Percentiles rank a stretch among this genome's conserved stretches.
Conservation (phyloP, 192 early-diverging fungal genomes). For the Backusella liffmaniae region DNA sequence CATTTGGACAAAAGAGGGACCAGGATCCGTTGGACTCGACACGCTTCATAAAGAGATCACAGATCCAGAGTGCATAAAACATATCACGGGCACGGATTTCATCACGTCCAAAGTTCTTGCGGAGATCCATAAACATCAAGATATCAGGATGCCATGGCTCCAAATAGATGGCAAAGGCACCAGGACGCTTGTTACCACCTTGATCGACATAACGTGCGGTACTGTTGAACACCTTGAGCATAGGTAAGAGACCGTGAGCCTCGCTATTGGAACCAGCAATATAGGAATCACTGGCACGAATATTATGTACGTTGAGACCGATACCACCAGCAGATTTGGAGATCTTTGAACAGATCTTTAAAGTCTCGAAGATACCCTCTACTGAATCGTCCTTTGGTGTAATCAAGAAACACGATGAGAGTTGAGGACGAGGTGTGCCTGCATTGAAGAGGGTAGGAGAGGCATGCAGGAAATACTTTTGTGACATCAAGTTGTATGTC, state of each 20-base stretch:
- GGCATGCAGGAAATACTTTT: constrained; percentile 95
- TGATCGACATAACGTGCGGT: constrained; percentile 99
- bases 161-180: constrained; percentile 98
- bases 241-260: constrained; percentile 97
- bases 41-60: constrained; percentile 97
- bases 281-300: constrained; percentile 91
- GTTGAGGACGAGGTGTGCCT: constrained; percentile 93
- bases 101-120: constrained; percentile 98
- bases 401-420: constrained; percentile 93
- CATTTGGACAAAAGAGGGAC: constrained; percentile 93
- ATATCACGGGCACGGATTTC: constrained; percentile 95
- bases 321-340: constrained; percentile 98
- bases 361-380: constrained; percentile 97
- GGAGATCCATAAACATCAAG: constrained; percentile 92
- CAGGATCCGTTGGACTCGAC: constrained; percentile 92
- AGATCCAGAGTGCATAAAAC: constrained; percentile 97
- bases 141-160: constrained; percentile 99
- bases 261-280: constrained; percentile 98
- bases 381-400: constrained; percentile 98
- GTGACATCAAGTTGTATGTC: constrained; percentile 91
- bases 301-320: constrained; percentile 96
- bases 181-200: constrained; percentile 98
- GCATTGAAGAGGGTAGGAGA: constrained; percentile 98
- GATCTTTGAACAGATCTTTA: constrained; percentile 96
- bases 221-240: constrained; percentile 98